Evolutionary conservation across 2,329 filamentous ascomycete genomes (phyloP), one percentile per base, ranked within the genome.

Genomic region (Colletotrichum coccodes): DNA sequence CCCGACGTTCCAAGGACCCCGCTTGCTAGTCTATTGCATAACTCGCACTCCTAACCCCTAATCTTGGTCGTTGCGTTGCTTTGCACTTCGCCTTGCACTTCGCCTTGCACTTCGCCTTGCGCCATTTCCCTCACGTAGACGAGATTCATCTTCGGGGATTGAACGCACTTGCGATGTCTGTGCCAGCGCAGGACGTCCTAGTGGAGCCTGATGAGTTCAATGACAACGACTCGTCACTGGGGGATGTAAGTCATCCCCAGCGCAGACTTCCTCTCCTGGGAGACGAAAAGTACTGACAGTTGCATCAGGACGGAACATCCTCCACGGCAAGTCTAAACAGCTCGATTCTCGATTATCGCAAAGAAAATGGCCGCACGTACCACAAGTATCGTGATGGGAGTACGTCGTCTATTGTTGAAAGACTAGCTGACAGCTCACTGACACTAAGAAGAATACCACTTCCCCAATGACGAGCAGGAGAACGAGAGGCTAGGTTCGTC

Each of bases 281-380:
- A 8, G 40, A 30, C 4, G 6, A 6, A 8, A 36, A 12, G 3
- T 26, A 18, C 34, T 69, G 49, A 69, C 50, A 7, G 1, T 6
- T 8, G 14, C 1, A 8, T 8, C 42, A 71, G 69, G 61, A 62
- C 1, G 40, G 14, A 4, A 42, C 61, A 2, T 28, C 49, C 12
- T 76, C 77, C n/a, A 78, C 77, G 0, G 75, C 73, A 0, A 80
- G 78, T 7, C 68, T 80, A 26, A 71, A 71, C 21, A 80, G 79
- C 3, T 82, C 80, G 38, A 81, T 71, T 5, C 58, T 71, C 3
- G 36, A 70, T 38, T 70, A 70, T 32, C 58, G 68, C 9, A 64
- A 64, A n/a, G 70, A 71, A 28, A 71, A 71, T 12, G 70, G 70
- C 8, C 62, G 70, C n/a, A 71, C 70, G 2, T 70, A 71, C 28